phyloP scores from a whole-genome alignment of 1,284 basidiomycete genomes.

The Ganoderma sp. region DNA sequence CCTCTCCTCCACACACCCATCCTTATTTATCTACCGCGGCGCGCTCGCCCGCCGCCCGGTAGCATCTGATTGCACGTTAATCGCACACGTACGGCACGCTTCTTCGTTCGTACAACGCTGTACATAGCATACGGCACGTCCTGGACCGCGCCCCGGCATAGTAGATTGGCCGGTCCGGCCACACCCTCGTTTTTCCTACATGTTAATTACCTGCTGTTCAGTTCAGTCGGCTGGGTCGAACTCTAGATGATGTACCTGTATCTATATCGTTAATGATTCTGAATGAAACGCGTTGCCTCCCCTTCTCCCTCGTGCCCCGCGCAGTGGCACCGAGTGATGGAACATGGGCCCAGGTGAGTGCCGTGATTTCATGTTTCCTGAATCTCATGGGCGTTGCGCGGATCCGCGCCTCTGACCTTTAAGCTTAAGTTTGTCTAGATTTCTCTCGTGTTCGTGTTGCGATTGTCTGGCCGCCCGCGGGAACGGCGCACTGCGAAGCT shows the following conservation, averaged over 20 bases:
- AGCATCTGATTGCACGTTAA: slow-evolving; percentile 20
- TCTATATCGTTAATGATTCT: slow-evolving; percentile 17
- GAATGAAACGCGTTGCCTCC: not conserved
- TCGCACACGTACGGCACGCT: slow-evolving; percentile 8
- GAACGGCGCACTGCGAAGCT: too few species aligned
- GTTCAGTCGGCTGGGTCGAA: slow-evolving; percentile 24
- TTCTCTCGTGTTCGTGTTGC: too few species aligned
- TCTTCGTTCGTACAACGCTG: slow-evolving; percentile 19
- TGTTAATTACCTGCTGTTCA: slow-evolving; percentile 13
- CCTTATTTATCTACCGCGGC: slow-evolving; percentile 28
- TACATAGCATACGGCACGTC: slow-evolving; percentile 19
- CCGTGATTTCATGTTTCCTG: not conserved
- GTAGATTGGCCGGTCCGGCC: slow-evolving; percentile 24
- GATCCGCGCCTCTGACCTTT: not conserved
- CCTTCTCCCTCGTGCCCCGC: not conserved
- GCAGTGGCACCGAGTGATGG: not conserved
- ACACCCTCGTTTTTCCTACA: slow-evolving; percentile 31
- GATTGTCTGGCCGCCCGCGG: too few species aligned
- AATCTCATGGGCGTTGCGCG: not conserved
- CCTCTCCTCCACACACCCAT: not conserved
- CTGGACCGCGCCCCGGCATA: slow-evolving; percentile 15
- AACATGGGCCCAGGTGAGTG: too few species aligned
- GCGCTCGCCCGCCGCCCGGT: too few species aligned
- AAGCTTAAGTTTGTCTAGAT: not conserved
- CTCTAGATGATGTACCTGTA: slow-evolving; percentile 12